Conservation (phyloP, 768 basidiomycete species). For the Mycena galericulata region DNA sequence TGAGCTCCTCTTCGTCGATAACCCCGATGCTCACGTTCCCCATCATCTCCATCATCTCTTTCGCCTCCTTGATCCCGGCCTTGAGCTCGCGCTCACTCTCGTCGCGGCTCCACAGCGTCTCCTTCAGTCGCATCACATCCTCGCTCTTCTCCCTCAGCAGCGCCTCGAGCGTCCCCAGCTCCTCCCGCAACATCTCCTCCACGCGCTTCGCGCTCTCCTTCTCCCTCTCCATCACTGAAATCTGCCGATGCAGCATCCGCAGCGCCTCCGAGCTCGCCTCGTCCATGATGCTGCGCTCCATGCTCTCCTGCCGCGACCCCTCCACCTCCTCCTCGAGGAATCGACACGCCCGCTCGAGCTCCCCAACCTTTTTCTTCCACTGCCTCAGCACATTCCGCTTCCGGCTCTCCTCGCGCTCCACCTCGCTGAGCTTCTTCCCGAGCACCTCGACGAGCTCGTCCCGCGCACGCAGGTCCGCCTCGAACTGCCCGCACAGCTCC, state of each 20-base stretch:
- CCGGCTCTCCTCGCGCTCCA: slow-evolving; percentile 74
- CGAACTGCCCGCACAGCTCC: slow-evolving; percentile 81
- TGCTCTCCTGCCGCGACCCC: slow-evolving; percentile 80
- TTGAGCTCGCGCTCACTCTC: slow-evolving; percentile 66
- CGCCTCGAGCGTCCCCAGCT: slow-evolving; percentile 63
- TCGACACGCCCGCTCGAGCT: slow-evolving; percentile 76
- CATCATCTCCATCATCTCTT: slow-evolving; percentile 72
- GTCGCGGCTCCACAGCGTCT: slow-evolving; percentile 59
- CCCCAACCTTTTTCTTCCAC: slow-evolving; percentile 84
- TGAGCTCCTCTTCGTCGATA: slow-evolving; percentile 59
- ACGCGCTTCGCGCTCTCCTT: slow-evolving; percentile 59
- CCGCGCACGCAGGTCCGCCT: slow-evolving; percentile 77
- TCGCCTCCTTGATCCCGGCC: slow-evolving; percentile 64
- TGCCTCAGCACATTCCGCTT: slow-evolving; percentile 63
- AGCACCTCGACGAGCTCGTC: slow-evolving; percentile 79
- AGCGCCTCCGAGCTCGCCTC: slow-evolving; percentile 84
- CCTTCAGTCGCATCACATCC: slow-evolving; percentile 58
- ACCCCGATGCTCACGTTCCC: slow-evolving; percentile 57
- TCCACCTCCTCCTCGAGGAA: slow-evolving; percentile 90
- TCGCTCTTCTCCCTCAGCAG: slow-evolving; percentile 58
- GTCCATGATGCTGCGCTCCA: slow-evolving; percentile 87
- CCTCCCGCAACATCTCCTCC: slow-evolving; percentile 55
- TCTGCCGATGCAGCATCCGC: slow-evolving; percentile 82
- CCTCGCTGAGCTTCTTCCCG: slow-evolving; percentile 60
- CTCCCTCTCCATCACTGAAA: slow-evolving; percentile 80